Conservation (phyloP, 2,329 filamentous ascomycete genomes). For the Aaosphaeria arxii region DNA sequence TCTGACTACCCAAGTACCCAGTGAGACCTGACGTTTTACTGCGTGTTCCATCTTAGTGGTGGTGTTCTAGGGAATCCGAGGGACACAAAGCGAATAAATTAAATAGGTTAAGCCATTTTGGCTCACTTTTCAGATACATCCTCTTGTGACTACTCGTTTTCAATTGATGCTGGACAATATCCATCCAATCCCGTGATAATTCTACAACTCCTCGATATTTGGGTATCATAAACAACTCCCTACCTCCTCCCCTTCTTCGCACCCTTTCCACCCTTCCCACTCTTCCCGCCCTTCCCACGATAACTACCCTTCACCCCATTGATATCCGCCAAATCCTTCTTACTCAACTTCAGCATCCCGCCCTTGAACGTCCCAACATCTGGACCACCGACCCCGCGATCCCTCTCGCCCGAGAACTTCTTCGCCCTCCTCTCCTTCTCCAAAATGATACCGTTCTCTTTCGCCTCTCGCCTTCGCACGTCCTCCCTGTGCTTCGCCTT, state of each 20-base stretch:
- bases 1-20: too few relatives aligned
- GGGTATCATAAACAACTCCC: not conserved
- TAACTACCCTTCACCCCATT: slow-evolving; percentile 40
- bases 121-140: too few relatives aligned
- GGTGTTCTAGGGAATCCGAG: too few relatives aligned
- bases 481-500: slow-evolving; percentile 66
- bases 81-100: too few relatives aligned
- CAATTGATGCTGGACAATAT: too few relatives aligned
- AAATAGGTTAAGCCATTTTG: too few relatives aligned
- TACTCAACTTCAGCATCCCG: slow-evolving; percentile 75
- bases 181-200: too few relatives aligned
- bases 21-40: too few relatives aligned
- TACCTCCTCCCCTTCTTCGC: slow-evolving; percentile 1
- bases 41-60: too few relatives aligned
- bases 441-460: slow-evolving; percentile 85
- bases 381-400: slow-evolving; percentile 69
- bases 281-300: slow-evolving; percentile 5
- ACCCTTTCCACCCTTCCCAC: slow-evolving; percentile 3
- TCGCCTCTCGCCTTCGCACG: slow-evolving; percentile 72
- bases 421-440: slow-evolving; percentile 57
- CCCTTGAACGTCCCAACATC: slow-evolving; percentile 77
- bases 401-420: slow-evolving; percentile 35
- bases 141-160: too few relatives aligned
- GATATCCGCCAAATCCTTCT: slow-evolving; percentile 71
- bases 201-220: too few relatives aligned